Conservation (phyloP, 139 green algal species). For the Chlamydomonas sp. region DNA sequence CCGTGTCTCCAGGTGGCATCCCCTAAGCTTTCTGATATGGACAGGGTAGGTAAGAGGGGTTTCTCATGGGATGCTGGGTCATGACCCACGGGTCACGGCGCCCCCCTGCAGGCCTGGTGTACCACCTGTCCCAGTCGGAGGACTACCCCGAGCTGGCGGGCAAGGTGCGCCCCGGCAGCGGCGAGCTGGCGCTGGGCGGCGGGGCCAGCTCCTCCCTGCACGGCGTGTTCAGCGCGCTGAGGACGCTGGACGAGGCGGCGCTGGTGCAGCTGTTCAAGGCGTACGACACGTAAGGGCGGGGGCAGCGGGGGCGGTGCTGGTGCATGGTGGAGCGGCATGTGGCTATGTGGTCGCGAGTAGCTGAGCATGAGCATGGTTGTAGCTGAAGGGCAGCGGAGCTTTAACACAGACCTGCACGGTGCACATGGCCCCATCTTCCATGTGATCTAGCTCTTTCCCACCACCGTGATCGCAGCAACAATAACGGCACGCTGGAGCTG, state of each 20-base stretch:
- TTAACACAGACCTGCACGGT: too few species aligned
- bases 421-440: too few species aligned
- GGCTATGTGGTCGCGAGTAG: background rate
- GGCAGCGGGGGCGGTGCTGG: background rate
- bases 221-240: slow-evolving; percentile 31
- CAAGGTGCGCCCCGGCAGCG: slow-evolving; percentile 19
- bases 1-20: too few species aligned
- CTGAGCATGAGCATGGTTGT: too few species aligned
- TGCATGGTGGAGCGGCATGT: slow-evolving; percentile 33
- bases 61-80: too few species aligned
- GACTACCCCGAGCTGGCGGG: slow-evolving; percentile 38
- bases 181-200: background rate
- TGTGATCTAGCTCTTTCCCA: background rate
- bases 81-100: too few species aligned
- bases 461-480: background rate
- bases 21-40: too few species aligned
- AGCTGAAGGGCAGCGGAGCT: too few species aligned
- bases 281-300: slow-evolving; percentile 22
- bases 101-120: slow-evolving; percentile 14
- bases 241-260: slow-evolving; percentile 15
- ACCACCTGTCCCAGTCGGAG: background rate
- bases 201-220: slow-evolving; percentile 5
- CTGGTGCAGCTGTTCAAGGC: slow-evolving; percentile 39
- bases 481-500: slow-evolving; percentile 32
- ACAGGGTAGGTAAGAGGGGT: too few species aligned